Conservation (phyloP, 768 basidiomycete species). For the Boletus sp. region DNA sequence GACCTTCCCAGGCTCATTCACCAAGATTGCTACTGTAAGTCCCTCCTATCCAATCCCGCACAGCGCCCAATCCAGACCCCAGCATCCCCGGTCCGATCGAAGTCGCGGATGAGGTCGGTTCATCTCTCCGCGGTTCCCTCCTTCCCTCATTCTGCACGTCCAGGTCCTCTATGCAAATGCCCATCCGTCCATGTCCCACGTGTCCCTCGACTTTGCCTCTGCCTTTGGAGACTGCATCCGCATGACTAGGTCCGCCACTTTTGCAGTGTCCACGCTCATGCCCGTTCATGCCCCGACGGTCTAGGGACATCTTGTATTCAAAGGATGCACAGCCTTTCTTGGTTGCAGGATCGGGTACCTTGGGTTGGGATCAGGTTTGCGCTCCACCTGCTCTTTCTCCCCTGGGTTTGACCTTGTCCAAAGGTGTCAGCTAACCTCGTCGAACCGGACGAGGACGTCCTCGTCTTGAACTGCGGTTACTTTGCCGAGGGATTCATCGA, state of each 20-base stretch:
- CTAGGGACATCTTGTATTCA: slow-evolving; percentile 75
- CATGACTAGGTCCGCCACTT: slow-evolving; percentile 59
- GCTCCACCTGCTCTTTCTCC: neutral
- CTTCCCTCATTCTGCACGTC: neutral
- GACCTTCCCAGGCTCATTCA: slow-evolving; percentile 21
- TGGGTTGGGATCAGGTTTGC: slow-evolving; percentile 92
- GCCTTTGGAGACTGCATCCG: slow-evolving; percentile 88
- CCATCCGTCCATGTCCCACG: slow-evolving; percentile 85
- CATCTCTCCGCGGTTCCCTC: neutral
- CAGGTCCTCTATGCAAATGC: slow-evolving; percentile 93
- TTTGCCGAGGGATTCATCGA: slow-evolving; percentile 91
- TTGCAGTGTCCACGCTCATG: neutral
- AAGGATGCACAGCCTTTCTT: slow-evolving; percentile 85
- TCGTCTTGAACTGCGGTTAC: slow-evolving; percentile 90
- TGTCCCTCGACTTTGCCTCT: slow-evolving; percentile 83
- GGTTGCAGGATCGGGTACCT: slow-evolving; percentile 90
- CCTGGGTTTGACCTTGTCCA: slow-evolving; percentile 5
- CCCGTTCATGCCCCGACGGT: neutral
- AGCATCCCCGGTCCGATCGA: slow-evolving; percentile 69
- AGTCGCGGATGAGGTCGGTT: slow-evolving; percentile 55
- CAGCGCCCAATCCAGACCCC: neutral
- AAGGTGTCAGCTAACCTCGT: slow-evolving; percentile 89
- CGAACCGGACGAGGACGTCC: slow-evolving; percentile 72
- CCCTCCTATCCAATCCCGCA: neutral
- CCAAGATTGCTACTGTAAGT: slow-evolving; percentile 50